Evolutionary conservation across 345 rosid genomes (phyloP), one percentile per base, ranked within the genome.

Genomic region (Crucihimalaya himalaica): DNA sequence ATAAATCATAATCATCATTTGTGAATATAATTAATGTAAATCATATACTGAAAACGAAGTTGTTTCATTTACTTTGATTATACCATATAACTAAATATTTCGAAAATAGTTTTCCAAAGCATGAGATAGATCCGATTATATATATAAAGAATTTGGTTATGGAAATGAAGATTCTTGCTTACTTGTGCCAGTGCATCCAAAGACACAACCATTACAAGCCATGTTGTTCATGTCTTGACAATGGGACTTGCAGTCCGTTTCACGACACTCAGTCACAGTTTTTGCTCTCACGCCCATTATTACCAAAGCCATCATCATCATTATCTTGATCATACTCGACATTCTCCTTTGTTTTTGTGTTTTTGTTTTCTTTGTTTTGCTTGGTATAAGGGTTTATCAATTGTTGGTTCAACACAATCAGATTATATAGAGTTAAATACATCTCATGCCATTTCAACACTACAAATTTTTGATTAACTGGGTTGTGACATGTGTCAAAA

Each of bases 261-360:
- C 48, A 15, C 1, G 15, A 67, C 62, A 53, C 18, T 67, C 52
- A 5, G 1, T 25, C 52, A 48, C 23, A 12, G 52, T 54, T 16
- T 54, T 16, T 40, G 72, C 72, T 27, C 52, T 29, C 19, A 54
- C 72, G 5, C 28, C 23, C 63, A 54, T 40, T 40, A 54, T 28
- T 25, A 40, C 28, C 15, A 54, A 40, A 40, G 63, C 72, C 40
- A 68, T 39, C 14, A 53, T 54, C 51, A 68, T 40, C 7, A 6
- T 68, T 18, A 68, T 39, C 29, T 53, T 68, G 11, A 54, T 39
- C 29, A 67, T 67, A 65, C 23, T 35, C 28, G 39, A 52, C 71
- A 52, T 65, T 40, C 31, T 14, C 32, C 2, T 20, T 50, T 64
- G 4, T 34, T 66, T 51, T 45, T 50, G n/a, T 4, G 8, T 4